Conservation (phyloP, 164 flowering plant genomes). For the Cinnamomum chago region DNA sequence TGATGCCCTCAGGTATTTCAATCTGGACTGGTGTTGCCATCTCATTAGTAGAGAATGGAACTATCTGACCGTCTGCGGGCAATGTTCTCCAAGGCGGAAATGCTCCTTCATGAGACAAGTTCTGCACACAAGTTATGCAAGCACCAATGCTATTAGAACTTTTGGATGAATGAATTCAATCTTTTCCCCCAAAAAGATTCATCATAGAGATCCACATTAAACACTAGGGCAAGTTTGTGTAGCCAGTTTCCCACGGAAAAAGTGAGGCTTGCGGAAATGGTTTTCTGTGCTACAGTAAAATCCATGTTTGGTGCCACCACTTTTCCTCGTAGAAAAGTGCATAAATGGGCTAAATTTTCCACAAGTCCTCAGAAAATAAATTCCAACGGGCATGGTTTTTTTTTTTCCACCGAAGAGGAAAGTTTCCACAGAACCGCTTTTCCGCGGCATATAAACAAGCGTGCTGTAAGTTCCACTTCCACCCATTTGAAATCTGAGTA, state of each 20-base stretch:
- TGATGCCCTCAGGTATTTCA: not conserved
- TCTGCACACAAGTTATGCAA: slow-evolving; percentile 20
- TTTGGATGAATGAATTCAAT: not conserved
- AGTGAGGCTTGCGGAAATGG: no score
- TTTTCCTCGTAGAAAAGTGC: no score
- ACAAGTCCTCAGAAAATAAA: no score
- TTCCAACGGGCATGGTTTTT: no score
- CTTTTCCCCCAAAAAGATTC: no score
- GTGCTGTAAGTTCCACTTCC: not conserved
- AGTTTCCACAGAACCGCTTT: no score
- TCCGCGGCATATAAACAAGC: no score
- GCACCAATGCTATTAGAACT: slow-evolving; percentile 7
- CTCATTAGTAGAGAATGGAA: not conserved
- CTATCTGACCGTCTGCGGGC: not conserved
- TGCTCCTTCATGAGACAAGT: slow-evolving; percentile 23
- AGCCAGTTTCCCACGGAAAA: not conserved
- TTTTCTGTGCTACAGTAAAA: no score
- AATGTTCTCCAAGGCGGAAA: slow-evolving; percentile 33
- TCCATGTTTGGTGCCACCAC: no score
- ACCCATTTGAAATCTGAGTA: not conserved
- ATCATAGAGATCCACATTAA: not conserved
- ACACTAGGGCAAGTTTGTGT: not conserved
- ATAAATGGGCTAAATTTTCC: no score
- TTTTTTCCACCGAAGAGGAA: no score
- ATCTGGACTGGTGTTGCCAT: not conserved